Conservation (phyloP, 371 early-diverging fungal genomes). For the Massospora cicadina region DNA sequence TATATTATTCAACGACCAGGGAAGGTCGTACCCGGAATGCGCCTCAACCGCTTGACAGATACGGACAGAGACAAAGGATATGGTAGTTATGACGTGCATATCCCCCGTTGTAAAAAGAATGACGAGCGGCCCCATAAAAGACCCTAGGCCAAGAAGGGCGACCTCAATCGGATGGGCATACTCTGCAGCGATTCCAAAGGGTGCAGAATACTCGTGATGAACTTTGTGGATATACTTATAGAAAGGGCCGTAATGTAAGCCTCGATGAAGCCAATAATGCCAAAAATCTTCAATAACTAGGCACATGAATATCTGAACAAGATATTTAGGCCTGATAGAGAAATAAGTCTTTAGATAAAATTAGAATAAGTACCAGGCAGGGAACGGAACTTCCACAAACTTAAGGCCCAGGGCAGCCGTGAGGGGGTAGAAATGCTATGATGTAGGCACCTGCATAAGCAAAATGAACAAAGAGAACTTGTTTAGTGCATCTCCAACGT, state of each 20-base stretch:
- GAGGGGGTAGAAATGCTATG: slow-evolving; percentile 64
- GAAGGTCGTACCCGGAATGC: slow-evolving; percentile 90
- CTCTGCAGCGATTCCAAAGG: slow-evolving; percentile 74
- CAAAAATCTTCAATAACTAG: slow-evolving; percentile 65
- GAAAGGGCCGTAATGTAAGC: slow-evolving; percentile 68
- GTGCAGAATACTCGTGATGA: slow-evolving; percentile 83
- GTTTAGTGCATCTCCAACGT: slow-evolving; percentile 53
- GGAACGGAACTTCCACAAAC: slow-evolving; percentile 63
- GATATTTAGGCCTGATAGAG: slow-evolving; percentile 3
- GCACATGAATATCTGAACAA: slow-evolving; percentile 21
- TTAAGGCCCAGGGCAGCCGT: slow-evolving; percentile 68
- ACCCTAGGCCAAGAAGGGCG: slow-evolving; percentile 51
- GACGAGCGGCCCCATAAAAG: slow-evolving; percentile 50
- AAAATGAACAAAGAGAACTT: slow-evolving; percentile 55
- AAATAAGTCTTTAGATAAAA: neutral
- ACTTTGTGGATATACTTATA: slow-evolving; percentile 83
- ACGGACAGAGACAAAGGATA: slow-evolving; percentile 58
- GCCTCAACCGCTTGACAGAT: slow-evolving; percentile 75
- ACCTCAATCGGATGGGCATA: slow-evolving; percentile 74
- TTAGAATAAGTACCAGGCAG: slow-evolving; percentile 33
- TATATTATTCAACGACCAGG: slow-evolving; percentile 63
- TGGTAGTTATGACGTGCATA: slow-evolving; percentile 58
- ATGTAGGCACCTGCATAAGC: slow-evolving; percentile 68
- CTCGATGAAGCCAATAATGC: slow-evolving; percentile 68
- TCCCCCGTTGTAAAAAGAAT: slow-evolving; percentile 33